phyloP scores from a whole-genome alignment of 2,329 filamentous ascomycete species.

The Pestalotiopsis sp. region DNA sequence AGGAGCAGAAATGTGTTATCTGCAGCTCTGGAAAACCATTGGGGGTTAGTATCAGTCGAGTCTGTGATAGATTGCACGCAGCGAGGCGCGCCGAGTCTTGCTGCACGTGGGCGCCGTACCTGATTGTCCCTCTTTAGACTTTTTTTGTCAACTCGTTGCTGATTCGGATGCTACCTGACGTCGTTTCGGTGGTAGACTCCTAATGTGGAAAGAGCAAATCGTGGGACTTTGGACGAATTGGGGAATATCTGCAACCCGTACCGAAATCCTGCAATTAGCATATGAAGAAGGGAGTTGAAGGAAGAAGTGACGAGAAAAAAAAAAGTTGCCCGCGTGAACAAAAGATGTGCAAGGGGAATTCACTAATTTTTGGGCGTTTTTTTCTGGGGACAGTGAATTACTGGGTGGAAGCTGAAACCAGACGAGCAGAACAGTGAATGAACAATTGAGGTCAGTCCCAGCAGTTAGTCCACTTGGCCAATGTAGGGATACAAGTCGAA shows the following conservation, averaged over 20 bases:
- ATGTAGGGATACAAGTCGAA: background rate
- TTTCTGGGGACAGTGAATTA: conserved; percentile 1
- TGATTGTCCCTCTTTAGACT: background rate
- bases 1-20: conserved; percentile 6
- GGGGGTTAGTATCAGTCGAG: background rate
- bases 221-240: conserved; percentile 9
- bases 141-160: background rate
- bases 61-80: background rate
- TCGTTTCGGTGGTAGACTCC: conserved; percentile 10
- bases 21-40: background rate
- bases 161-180: conserved; percentile 12
- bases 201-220: conserved; percentile 12
- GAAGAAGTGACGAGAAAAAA: background rate
- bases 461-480: background rate
- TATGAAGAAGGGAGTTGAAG: background rate
- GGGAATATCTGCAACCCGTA: conserved; percentile 10
- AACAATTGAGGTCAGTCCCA: background rate
- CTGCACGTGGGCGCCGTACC: conserved; percentile 2
- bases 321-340: background rate
- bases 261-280: conserved; percentile 9
- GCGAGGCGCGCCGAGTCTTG: background rate
- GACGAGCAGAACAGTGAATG: too few relatives aligned
- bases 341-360: background rate
- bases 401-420: background rate
- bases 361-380: background rate